A percentile compares a stretch with the other conserved stretches of the same genome.
phyloP scores from a whole-genome alignment of 192 early-diverging fungal genomes.

The Coemansia sp. region DNA sequence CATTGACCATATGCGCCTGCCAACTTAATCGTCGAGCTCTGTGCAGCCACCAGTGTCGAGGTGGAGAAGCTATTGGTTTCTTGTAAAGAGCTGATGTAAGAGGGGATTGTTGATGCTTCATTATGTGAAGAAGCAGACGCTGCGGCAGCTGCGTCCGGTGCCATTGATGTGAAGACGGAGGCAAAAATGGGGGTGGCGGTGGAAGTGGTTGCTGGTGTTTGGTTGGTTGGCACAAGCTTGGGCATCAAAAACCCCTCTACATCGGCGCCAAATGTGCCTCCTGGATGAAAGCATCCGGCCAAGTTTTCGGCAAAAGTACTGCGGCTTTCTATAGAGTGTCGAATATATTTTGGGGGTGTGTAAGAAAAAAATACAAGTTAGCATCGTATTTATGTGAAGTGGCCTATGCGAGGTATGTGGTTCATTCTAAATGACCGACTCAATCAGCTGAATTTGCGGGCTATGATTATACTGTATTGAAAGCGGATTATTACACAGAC shows the following conservation, averaged over 20 bases:
- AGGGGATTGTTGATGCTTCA: not conserved
- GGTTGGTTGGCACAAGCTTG: not conserved
- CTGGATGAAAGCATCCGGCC: no score
- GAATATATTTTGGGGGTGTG: no score
- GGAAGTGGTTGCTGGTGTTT: no score
- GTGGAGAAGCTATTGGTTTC: not conserved
- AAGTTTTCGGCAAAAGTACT: no score
- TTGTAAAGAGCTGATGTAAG: slow-evolving; percentile 1
- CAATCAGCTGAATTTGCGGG: no score
- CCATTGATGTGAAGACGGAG: not conserved
- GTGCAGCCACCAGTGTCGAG: slow-evolving; percentile 3
- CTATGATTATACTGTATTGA: no score
- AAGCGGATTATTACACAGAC: no score
- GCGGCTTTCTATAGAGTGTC: no score
- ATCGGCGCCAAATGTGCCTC: not conserved
- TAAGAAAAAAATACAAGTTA: no score
- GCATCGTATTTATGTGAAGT: no score
- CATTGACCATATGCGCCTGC: slow-evolving; percentile 16
- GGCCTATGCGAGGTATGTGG: no score
- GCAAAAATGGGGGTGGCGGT: not conserved
- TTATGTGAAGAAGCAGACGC: not conserved
- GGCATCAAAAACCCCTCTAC: not conserved
- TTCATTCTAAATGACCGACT: no score
- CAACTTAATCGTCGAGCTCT: slow-evolving; percentile 18
- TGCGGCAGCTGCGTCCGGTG: not conserved